A percentile compares a stretch with the other conserved stretches of the same genome.
phyloP scores from a whole-genome alignment of 495 filamentous ascomycete species.

The Podospora pseudocomata region DNA sequence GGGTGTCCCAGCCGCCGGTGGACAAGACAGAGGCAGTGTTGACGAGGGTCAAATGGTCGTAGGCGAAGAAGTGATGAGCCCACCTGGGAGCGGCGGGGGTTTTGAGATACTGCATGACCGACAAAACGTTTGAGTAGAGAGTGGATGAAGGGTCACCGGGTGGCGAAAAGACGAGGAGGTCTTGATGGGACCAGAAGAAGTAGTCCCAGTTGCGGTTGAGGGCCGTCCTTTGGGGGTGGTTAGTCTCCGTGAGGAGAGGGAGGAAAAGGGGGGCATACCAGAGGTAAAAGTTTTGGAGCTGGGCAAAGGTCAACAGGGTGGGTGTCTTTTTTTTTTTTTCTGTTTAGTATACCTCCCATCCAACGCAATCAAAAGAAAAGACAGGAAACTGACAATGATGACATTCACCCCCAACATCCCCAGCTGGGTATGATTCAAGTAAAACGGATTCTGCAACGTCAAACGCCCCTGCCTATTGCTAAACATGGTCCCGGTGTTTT shows the following conservation, averaged over 20 bases:
- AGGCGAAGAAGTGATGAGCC: conserved; percentile 54
- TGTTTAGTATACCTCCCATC: conserved; percentile 26
- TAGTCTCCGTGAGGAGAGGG: neutral
- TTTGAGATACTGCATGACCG: conserved; percentile 36
- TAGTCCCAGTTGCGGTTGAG: conserved; percentile 46
- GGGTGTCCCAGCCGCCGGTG: conserved; percentile 58
- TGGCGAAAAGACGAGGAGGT: conserved; percentile 51
- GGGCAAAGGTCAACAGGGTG: conserved; percentile 57
- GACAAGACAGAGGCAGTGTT: conserved; percentile 49
- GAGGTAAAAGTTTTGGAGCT: conserved; percentile 60
- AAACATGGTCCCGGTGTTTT: conserved; percentile 60
- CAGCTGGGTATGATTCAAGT: conserved; percentile 54
- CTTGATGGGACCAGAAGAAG: conserved; percentile 62
- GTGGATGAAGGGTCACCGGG: conserved; percentile 38
- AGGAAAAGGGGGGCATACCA: conserved; percentile 8
- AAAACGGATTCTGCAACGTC: conserved; percentile 59
- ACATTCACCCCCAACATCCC: conserved; percentile 53
- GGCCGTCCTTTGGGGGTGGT: conserved; percentile 32
- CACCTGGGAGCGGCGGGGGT: conserved; percentile 35
- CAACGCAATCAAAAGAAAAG: neutral
- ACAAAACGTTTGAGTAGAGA: conserved; percentile 48
- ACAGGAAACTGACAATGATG: conserved; percentile 26
- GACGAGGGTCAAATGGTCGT: conserved; percentile 57
- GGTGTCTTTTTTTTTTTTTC: conserved; percentile 37
- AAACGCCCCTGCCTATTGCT: conserved; percentile 47